phyloP scores from a whole-genome alignment of 2,329 filamentous ascomycete genomes.

The Paecilomyces sp. region DNA sequence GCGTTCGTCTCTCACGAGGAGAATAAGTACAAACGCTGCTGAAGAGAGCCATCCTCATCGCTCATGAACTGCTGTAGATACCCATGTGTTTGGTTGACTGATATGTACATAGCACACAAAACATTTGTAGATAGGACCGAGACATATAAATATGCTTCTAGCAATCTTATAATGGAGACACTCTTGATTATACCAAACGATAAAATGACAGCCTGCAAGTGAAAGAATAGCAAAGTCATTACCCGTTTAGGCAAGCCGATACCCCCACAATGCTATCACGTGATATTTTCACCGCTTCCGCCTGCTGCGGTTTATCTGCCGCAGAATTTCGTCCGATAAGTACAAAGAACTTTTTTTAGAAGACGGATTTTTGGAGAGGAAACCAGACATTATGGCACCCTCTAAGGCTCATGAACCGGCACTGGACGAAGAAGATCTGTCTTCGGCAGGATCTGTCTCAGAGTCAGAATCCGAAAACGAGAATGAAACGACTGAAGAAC shows the following conservation, averaged over 20 bases:
- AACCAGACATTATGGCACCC: neutral
- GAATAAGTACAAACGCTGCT: constrained; percentile 2
- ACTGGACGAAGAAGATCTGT: neutral
- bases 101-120: neutral
- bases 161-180: neutral
- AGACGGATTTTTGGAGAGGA: neutral
- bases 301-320: neutral
- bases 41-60: neutral
- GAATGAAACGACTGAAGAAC: neutral
- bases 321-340: neutral
- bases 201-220: neutral
- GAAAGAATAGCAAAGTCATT: neutral
- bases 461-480: neutral
- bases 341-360: neutral
- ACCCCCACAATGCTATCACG: neutral
- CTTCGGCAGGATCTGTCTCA: neutral
- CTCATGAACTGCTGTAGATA: neutral
- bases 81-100: neutral
- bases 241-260: neutral
- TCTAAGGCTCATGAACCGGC: neutral
- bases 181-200: neutral
- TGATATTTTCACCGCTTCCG: neutral
- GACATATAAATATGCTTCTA: neutral
- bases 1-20: constrained; percentile 2
- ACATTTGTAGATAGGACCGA: neutral